These are phyloP conservation scores for Pilasporangium apinafurcum DNA, from an alignment of 352 stramenopile genomes.

Conservation along the genomic window DNA sequence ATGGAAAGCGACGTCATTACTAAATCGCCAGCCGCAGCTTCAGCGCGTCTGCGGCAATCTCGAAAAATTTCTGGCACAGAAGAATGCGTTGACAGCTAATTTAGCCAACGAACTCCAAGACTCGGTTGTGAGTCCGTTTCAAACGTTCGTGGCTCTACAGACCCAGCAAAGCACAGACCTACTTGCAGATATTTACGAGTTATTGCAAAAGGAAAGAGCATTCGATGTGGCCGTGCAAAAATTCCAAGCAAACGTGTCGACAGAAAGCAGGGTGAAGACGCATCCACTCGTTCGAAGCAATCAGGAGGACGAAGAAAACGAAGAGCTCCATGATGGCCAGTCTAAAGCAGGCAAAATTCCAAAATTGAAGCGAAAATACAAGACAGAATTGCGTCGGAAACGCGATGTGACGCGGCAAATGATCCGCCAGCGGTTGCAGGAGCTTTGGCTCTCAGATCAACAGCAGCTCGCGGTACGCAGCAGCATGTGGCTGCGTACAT, in stretches of 20 bases:
- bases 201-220: constrained; percentile 30
- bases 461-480: constrained; percentile 18
- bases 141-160: constrained; percentile 29
- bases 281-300: constrained; percentile 2
- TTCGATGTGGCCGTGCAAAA: constrained; percentile 12
- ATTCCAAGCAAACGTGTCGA: too few species aligned
- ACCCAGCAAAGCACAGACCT: constrained; percentile 27
- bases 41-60: constrained; percentile 14
- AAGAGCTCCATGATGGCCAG: neutral
- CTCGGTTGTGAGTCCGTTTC: constrained; percentile 19
- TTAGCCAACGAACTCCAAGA: constrained; percentile 20
- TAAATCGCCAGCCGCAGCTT: constrained; percentile 11
- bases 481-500: constrained; percentile 9
- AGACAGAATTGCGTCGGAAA: constrained; percentile 8
- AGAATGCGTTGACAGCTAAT: constrained; percentile 7
- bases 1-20: neutral
- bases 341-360: neutral
- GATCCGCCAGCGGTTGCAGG: constrained; percentile 26
- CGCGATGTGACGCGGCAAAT: constrained; percentile 16
- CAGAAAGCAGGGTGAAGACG: neutral
- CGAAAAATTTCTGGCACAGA: constrained; percentile 15
- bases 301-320: neutral
- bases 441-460: constrained; percentile 25
- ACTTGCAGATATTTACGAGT: constrained; percentile 32
- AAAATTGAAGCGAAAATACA: neutral